Percentiles rank a stretch among this genome's conserved stretches.
phyloP scores from a whole-genome alignment of 2,329 filamentous ascomycete genomes.

The Coniochaeta sp. region DNA sequence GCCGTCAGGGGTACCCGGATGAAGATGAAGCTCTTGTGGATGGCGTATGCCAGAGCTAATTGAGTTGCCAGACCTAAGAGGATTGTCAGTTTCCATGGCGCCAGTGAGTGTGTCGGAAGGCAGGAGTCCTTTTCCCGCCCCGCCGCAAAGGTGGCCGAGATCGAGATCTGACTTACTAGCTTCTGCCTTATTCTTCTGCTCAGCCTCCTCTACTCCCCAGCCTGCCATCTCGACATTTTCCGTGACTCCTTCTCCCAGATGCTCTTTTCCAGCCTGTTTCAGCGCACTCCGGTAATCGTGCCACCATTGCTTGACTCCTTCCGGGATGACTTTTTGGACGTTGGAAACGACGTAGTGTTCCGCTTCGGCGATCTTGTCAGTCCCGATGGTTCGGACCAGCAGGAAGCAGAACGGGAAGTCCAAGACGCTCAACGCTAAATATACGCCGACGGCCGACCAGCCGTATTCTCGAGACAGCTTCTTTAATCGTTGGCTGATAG shows the following conservation, averaged over 20 bases:
- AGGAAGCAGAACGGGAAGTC: conserved; percentile 96
- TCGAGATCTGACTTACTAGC: conserved; percentile 59
- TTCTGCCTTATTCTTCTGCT: conserved; percentile 52
- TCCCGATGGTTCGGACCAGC: conserved; percentile 73
- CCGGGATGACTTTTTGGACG: conserved; percentile 51
- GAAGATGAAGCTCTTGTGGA: conserved; percentile 98
- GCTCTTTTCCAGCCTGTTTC: conserved; percentile 35
- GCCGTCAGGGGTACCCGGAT: conserved; percentile 87
- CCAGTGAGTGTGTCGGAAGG: background rate
- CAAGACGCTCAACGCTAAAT: conserved; percentile 71
- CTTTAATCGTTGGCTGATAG: conserved; percentile 65
- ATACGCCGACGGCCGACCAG: conserved; percentile 89
- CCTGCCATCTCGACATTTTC: conserved; percentile 43
- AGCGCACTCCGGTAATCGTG: conserved; percentile 39
- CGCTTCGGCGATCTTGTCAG: conserved; percentile 66
- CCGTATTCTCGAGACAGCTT: conserved; percentile 89
- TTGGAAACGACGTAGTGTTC: conserved; percentile 62
- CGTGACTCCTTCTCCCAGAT: conserved; percentile 34
- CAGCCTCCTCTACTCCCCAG: conserved; percentile 58
- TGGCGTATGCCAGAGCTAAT: conserved; percentile 85
- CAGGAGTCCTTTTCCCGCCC: background rate
- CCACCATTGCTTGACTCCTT: conserved; percentile 48
- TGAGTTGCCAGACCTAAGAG: conserved; percentile 63
- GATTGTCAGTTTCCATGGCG: conserved; percentile 4
- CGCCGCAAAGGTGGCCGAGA: background rate